phyloP scores from a whole-genome alignment of 306 rosid species.

The Herpetospermum pedunculosum region DNA sequence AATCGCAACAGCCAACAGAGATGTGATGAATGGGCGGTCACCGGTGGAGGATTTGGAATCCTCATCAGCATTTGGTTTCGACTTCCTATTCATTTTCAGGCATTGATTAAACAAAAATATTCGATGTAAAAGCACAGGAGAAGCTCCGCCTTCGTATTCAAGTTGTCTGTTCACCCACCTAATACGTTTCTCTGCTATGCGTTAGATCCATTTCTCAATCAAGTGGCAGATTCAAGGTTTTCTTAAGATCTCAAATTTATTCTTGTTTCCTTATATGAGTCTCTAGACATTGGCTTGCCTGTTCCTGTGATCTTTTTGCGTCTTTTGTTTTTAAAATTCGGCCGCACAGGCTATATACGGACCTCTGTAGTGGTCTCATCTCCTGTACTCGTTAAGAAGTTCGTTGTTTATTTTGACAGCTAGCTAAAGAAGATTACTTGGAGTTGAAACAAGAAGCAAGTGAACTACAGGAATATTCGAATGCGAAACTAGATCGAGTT shows the following conservation, averaged over 20 bases:
- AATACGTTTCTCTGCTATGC: neutral
- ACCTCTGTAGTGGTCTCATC: neutral
- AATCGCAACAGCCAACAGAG: neutral
- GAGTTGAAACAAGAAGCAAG: constrained; percentile 82
- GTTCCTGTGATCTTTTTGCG: neutral
- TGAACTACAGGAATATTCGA: constrained; percentile 86
- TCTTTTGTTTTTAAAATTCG: neutral
- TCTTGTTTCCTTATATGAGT: neutral
- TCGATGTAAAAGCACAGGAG: neutral
- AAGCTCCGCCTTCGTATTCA: neutral
- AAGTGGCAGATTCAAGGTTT: neutral
- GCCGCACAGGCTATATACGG: neutral
- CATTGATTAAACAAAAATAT: neutral
- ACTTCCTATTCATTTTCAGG: neutral
- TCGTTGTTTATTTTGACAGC: constrained; percentile 42
- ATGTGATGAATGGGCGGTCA: neutral
- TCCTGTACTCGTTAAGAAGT: constrained; percentile 15
- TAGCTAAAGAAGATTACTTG: constrained; percentile 75
- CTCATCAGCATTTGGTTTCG: neutral
- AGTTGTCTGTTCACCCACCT: neutral
- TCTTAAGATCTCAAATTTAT: neutral
- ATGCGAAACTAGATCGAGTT: constrained; percentile 88
- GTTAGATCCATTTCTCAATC: neutral
- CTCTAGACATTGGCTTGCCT: neutral
- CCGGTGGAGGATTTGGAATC: neutral